Percentiles rank a stretch among this genome's conserved stretches.
phyloP scores from a whole-genome alignment of 306 rosid species.

The Fragaria iinumae region DNA sequence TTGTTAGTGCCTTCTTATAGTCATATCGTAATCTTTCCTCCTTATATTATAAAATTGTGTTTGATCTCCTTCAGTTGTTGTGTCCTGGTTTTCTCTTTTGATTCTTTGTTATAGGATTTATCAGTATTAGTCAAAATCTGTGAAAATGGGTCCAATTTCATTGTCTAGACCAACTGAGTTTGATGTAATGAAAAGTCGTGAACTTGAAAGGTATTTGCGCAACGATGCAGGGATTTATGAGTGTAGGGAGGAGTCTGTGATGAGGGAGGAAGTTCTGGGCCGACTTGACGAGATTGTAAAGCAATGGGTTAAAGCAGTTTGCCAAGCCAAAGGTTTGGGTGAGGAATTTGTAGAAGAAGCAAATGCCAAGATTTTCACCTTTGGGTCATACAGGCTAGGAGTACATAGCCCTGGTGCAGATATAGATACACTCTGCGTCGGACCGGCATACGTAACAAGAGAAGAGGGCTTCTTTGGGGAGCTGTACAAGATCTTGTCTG shows the following conservation, averaged over 20 bases:
- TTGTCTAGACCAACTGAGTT: constrained; percentile 83
- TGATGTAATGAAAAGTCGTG: constrained; percentile 64
- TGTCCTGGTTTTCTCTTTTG: neutral
- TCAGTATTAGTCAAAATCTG: neutral
- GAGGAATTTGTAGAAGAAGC: constrained; percentile 89
- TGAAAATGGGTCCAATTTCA: constrained; percentile 55
- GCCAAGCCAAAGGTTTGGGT: constrained; percentile 80
- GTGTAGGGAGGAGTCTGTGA: constrained; percentile 79
- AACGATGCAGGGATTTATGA: constrained; percentile 76
- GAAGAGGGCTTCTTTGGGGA: constrained; percentile 95
- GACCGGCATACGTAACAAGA: constrained; percentile 89
- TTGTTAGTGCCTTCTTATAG: too few species aligned
- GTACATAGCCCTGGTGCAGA: constrained; percentile 98
- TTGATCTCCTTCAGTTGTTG: neutral
- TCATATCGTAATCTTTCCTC: neutral
- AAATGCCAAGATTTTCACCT: constrained; percentile 94
- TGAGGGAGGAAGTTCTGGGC: constrained; percentile 95
- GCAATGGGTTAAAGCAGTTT: constrained; percentile 75
- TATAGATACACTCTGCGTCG: constrained; percentile 93
- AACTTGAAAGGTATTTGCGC: constrained; percentile 85
- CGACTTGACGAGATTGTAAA: constrained; percentile 91
- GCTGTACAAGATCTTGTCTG: constrained; percentile 66
- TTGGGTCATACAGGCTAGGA: constrained; percentile 92
- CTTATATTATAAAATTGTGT: neutral
- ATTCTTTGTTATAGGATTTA: neutral